Evolutionary conservation across 2,329 filamentous ascomycete genomes (phyloP).

Genomic region (Arthrobotrys conoides): DNA sequence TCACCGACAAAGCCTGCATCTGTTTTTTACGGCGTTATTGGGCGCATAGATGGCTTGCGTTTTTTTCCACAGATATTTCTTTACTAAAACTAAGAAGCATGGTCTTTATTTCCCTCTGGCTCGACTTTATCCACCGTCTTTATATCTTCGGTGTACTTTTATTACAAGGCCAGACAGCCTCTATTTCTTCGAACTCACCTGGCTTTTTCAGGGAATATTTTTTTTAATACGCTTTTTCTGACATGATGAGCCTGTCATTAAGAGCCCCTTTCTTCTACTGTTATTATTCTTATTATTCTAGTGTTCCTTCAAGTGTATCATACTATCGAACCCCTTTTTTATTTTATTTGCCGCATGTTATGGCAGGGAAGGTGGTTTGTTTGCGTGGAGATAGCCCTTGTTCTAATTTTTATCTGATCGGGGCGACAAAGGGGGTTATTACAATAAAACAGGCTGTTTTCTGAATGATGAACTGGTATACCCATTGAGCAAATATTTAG

Average conservation of each 20-base stretch:
- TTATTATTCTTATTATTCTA: constrained; percentile 19
- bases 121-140: constrained; percentile 6
- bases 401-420: constrained; percentile 13
- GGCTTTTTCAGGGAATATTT: not conserved
- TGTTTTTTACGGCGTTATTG: constrained; percentile 33
- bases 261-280: constrained; percentile 12
- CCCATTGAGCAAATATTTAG: too few species aligned
- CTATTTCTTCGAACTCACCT: not conserved
- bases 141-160: constrained; percentile 22
- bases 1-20: constrained; percentile 28
- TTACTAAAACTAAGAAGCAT: constrained; percentile 9
- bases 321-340: constrained; percentile 5
- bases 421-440: constrained; percentile 13
- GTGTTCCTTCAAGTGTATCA: constrained; percentile 17
- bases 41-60: constrained; percentile 25
- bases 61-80: constrained; percentile 2
- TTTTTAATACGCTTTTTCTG: constrained; percentile 34
- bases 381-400: constrained; percentile 1
- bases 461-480: not conserved
- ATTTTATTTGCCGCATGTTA: not conserved
- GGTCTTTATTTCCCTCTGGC: constrained; percentile 10
- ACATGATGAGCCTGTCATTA: constrained; percentile 12
- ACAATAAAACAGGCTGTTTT: constrained; percentile 10
- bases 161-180: constrained; percentile 3
- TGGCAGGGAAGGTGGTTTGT: not conserved